Evolutionary conservation across 352 stramenopile species (phyloP), one percentile per base, ranked within the genome.

Genomic region (Phytophthora pini): DNA sequence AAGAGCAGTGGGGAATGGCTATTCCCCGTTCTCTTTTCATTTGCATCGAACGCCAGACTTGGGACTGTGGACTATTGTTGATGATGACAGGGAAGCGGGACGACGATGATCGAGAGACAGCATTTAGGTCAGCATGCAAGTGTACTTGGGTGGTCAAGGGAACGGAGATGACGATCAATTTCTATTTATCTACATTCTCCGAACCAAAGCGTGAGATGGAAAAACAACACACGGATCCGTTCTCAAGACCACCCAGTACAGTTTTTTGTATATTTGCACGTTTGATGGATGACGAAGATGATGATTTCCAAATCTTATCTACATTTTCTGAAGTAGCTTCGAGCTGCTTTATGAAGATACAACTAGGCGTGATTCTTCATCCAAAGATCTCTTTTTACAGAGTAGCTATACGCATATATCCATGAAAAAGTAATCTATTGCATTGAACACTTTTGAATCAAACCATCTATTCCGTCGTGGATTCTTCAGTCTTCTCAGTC

Each of bases 221-320:
- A 72, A 69, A 74, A 72, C 58, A 71, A 70, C 22, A 54, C 12
- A 63, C 68, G 17, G 56, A 72, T 72, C 68, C 62, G 53, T 71
- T 76, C 61, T 72, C 56, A 43, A 62, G 51, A 62, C 56, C 26
- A 22, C 13, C 51, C 44, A 49, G 46, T 65, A 46, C 46, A 52
- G 38, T 68, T 36, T n/a, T 36, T 48, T 48, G 22, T 43, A 24
- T 48, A 24, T 64, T 15, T 72, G 32, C 36, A 60, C 13, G 27
- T 24, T 32, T 7, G 10, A 8, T 47, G 70, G 59, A 65, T 65
- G 66, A 71, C 51, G 80, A 77, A 89, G 51, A 74, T 92, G 83
- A 92, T 81, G 83, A 88, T 78, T 76, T 76, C 72, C 48, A 54
- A 80, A 71, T 72, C 75, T 87, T 87, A 87, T 87, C 78, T 87